Conservation (phyloP, 768 basidiomycete genomes). For the Lactarius quietus region DNA sequence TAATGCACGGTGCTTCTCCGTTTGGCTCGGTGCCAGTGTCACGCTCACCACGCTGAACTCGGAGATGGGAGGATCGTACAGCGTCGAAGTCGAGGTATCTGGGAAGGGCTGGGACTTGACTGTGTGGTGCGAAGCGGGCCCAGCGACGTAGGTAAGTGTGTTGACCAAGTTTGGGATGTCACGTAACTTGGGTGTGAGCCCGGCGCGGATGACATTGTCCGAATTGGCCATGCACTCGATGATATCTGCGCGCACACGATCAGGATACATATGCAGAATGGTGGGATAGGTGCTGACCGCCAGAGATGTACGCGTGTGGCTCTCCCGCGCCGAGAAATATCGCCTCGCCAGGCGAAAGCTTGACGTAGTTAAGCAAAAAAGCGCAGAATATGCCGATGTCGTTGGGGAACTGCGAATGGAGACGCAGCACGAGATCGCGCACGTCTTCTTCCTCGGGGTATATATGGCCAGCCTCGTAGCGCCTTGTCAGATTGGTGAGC, state of each 20-base stretch:
- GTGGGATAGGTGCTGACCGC: slow-evolving; percentile 52
- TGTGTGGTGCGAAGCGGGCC: slow-evolving; percentile 62
- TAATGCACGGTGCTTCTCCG: slow-evolving; percentile 57
- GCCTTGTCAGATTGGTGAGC: slow-evolving; percentile 52
- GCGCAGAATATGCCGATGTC: slow-evolving; percentile 94
- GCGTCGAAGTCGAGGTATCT: slow-evolving; percentile 35
- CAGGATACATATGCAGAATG: background rate
- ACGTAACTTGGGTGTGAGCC: slow-evolving; percentile 93
- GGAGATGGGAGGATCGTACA: slow-evolving; percentile 90
- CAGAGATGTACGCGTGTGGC: slow-evolving; percentile 93
- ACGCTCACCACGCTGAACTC: slow-evolving; percentile 87
- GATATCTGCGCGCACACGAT: slow-evolving; percentile 59
- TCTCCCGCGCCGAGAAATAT: slow-evolving; percentile 96
- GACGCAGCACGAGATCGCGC: slow-evolving; percentile 56
- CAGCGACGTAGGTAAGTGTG: slow-evolving; percentile 81
- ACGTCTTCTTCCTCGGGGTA: slow-evolving; percentile 44
- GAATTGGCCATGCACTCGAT: slow-evolving; percentile 99
- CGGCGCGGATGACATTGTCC: slow-evolving; percentile 98
- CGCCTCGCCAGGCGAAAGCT: slow-evolving; percentile 77
- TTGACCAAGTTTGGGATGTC: slow-evolving; percentile 88
- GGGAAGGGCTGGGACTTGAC: slow-evolving; percentile 56
- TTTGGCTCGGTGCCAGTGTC: slow-evolving; percentile 41
- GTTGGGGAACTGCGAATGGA: slow-evolving; percentile 77
- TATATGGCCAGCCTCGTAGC: slow-evolving; percentile 52
- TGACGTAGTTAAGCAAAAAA: slow-evolving; percentile 84